Evolutionary conservation across 2,329 filamentous ascomycete species (phyloP).

Genomic region (Paraphoma chrysanthemicola): DNA sequence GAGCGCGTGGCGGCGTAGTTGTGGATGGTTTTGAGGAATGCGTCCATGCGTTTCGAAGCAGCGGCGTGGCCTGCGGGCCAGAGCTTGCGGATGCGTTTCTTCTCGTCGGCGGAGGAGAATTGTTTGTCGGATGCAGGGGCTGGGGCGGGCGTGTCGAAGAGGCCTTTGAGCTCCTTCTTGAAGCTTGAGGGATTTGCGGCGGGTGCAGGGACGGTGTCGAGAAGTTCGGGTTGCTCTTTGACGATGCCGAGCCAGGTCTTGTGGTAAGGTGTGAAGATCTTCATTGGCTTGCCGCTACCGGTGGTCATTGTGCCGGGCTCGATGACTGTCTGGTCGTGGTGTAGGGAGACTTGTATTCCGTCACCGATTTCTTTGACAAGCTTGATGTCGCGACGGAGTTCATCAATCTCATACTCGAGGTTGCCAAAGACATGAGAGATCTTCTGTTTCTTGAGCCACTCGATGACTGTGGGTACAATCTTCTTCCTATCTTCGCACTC

Average conservation of each 20-base stretch:
- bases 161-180: conserved; percentile 35
- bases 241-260: conserved; percentile 55
- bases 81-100: conserved; percentile 49
- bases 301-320: conserved; percentile 54
- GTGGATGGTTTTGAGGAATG: conserved; percentile 52
- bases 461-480: conserved; percentile 50
- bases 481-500: conserved; percentile 52
- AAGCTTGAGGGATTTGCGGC: conserved; percentile 45
- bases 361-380: conserved; percentile 47
- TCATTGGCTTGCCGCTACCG: conserved; percentile 54
- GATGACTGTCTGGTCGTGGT: conserved; percentile 59
- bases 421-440: conserved; percentile 59
- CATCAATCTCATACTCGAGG: conserved; percentile 56
- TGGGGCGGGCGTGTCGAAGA: conserved; percentile 45
- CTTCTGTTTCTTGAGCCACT: conserved; percentile 54
- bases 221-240: conserved; percentile 50
- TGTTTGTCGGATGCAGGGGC: conserved; percentile 50
- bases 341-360: conserved; percentile 50
- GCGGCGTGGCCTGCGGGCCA: conserved; percentile 56
- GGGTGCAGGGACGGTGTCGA: conserved; percentile 52
- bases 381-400: conserved; percentile 54
- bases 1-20: conserved; percentile 52
- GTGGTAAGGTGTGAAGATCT: conserved; percentile 61
- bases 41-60: conserved; percentile 49
- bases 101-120: conserved; percentile 48